Evolutionary conservation across 306 rosid genomes (phyloP).

Genomic region (Malus domestica): ASM211411v1 NC_041805.1:6133001-6133500

Average conservation of each 20-base stretch:
- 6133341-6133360: conserved; percentile 8
- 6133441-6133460: conserved; percentile 57
- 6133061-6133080: neutral
- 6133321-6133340: neutral
- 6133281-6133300: conserved; percentile 71
- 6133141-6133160: conserved; percentile 19
- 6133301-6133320: conserved; percentile 45
- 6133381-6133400: conserved; percentile 1
- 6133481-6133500: conserved; percentile 1
- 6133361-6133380: neutral
- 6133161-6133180: neutral
- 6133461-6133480: conserved; percentile 73
- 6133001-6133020: too few species aligned
- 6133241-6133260: conserved; percentile 45
- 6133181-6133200: neutral
- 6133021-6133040: conserved; percentile 20
- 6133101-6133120: neutral
- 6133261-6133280: conserved; percentile 38
- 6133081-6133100: neutral
- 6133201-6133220: neutral
- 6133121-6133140: neutral
- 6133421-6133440: conserved; percentile 68
- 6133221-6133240: conserved; percentile 41
- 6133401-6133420: conserved; percentile 78
- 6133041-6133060: neutral